phyloP scores from a whole-genome alignment of 306 rosid genomes.

The Lathyrus aphaca region DNA sequence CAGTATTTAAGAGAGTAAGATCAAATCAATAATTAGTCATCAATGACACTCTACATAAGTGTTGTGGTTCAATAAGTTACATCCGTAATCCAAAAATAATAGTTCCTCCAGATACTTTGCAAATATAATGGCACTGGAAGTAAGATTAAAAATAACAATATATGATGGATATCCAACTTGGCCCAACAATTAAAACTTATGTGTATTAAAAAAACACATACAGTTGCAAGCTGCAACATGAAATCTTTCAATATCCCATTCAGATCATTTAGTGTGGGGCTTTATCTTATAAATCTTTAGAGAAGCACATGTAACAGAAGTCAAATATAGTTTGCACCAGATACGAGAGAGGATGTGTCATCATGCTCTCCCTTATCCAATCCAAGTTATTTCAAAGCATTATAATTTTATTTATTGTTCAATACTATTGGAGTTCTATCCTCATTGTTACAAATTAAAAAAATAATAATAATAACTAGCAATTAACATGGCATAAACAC shows the following conservation, averaged over 20 bases:
- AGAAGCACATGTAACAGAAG: slow-evolving; percentile 31
- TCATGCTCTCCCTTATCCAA: slow-evolving; percentile 17
- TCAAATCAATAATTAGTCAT: slow-evolving; percentile 28
- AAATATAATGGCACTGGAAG: slow-evolving; percentile 25
- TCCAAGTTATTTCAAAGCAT: slow-evolving; percentile 33
- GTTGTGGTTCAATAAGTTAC: slow-evolving; percentile 21
- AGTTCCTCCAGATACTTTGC: slow-evolving; percentile 30
- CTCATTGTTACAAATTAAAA: slow-evolving; percentile 4
- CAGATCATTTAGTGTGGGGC: neutral
- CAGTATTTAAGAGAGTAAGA: slow-evolving; percentile 24
- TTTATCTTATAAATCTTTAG: slow-evolving; percentile 21
- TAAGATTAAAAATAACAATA: slow-evolving; percentile 11
- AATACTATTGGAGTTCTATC: slow-evolving; percentile 11
- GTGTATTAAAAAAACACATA: neutral
- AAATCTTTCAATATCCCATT: neutral
- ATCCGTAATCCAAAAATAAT: slow-evolving; percentile 30
- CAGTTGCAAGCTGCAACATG: slow-evolving; percentile 4
- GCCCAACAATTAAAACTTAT: neutral
- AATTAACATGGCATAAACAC: slow-evolving; percentile 30
- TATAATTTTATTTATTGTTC: slow-evolving; percentile 18
- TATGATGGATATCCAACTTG: slow-evolving; percentile 24
- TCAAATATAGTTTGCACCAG: slow-evolving; percentile 12
- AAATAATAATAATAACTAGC: neutral
- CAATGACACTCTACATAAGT: slow-evolving; percentile 12
- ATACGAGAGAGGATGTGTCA: slow-evolving; percentile 24